Evolutionary conservation across 805 yeast genomes (phyloP).

Genomic region (Yamadazyma ubonensis): DNA sequence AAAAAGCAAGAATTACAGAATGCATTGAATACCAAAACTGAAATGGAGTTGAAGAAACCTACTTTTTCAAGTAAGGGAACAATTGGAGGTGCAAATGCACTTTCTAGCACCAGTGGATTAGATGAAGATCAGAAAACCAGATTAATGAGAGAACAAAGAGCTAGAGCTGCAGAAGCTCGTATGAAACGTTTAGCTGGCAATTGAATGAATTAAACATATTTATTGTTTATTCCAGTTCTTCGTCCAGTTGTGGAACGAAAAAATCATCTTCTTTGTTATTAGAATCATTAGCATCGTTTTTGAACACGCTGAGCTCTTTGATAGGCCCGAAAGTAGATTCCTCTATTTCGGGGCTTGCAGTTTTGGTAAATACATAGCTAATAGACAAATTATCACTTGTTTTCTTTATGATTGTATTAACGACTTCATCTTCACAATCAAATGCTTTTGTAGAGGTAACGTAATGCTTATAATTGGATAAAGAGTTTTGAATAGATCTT

Average conservation of each 20-base stretch:
- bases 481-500: constrained; percentile 53
- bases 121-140: constrained; percentile 71
- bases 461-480: constrained; percentile 62
- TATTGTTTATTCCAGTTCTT: no score
- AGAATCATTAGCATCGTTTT: no score
- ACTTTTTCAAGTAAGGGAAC: constrained; percentile 32
- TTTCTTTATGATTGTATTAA: constrained; percentile 8
- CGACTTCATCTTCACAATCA: constrained; percentile 9
- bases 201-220: no score
- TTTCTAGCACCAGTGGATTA: constrained; percentile 55
- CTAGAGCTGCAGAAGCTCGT: constrained; percentile 95
- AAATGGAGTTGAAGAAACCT: constrained; percentile 38
- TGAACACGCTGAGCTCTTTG: no score
- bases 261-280: no score
- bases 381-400: constrained; percentile 16
- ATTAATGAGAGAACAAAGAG: constrained; percentile 90
- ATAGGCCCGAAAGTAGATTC: no score
- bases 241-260: no score
- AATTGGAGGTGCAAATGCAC: constrained; percentile 27
- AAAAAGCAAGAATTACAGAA: constrained; percentile 43
- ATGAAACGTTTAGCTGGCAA: constrained; percentile 27
- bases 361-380: constrained; percentile 43
- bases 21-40: constrained; percentile 44
- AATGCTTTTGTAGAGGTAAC: constrained; percentile 39
- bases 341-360: constrained; percentile 15